Evolutionary conservation across 345 rosid species (phyloP).

Genomic region (Eucalyptus pauciflora): DNA sequence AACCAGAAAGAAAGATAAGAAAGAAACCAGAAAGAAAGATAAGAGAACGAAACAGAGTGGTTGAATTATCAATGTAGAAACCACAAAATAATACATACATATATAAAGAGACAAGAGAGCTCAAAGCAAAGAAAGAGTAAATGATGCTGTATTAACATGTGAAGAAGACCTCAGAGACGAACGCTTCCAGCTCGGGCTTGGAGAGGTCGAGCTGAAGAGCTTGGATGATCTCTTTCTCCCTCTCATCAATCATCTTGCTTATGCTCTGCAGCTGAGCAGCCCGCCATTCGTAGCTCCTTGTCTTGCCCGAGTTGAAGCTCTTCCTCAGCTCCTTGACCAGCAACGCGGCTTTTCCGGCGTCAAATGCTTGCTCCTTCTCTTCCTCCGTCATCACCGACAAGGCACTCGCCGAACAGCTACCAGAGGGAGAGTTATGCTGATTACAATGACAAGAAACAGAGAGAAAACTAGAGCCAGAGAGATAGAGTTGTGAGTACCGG

Average conservation of each 20-base stretch:
- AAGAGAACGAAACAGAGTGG: not conserved
- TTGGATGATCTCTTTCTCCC: slow-evolving; percentile 36
- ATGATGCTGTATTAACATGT: not conserved
- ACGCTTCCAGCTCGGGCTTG: slow-evolving; percentile 58
- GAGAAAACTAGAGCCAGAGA: not conserved
- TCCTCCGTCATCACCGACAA: not conserved
- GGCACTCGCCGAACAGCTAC: slow-evolving; percentile 5
- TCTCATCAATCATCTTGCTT: slow-evolving; percentile 53
- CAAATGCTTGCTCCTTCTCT: slow-evolving; percentile 14
- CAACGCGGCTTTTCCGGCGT: slow-evolving; percentile 24
- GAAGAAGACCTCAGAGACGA: slow-evolving; percentile 46
- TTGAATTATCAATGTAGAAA: not conserved
- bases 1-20: not conserved
- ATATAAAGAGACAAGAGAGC: not conserved
- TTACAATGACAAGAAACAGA: not conserved
- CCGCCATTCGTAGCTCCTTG: slow-evolving; percentile 79
- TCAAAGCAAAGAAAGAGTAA: not conserved
- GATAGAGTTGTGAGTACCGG: not conserved
- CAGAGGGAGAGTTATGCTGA: not conserved
- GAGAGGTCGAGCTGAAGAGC: slow-evolving; percentile 65
- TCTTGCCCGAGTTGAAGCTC: slow-evolving; percentile 44
- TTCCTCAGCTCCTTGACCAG: slow-evolving; percentile 34
- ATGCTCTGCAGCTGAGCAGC: slow-evolving; percentile 49
- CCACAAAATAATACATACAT: not conserved
- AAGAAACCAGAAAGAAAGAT: not conserved